phyloP scores from a whole-genome alignment of 2,329 filamentous ascomycete species.

The Blumeriella jaapii region DNA sequence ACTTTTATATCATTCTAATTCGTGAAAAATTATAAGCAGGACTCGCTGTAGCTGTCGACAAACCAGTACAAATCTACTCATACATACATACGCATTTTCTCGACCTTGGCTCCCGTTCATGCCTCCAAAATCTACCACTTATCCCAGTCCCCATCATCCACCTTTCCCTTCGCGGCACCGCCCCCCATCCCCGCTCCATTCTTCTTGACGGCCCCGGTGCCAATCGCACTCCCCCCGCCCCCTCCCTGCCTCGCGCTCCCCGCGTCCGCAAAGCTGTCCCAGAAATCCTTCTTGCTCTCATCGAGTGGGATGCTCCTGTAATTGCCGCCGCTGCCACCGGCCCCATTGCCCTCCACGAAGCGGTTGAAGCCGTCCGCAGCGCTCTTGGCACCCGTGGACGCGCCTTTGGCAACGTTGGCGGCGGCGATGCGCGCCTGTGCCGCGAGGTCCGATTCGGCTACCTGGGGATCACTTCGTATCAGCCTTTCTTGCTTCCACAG shows the following conservation, averaged over 20 bases:
- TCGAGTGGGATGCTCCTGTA: constrained; percentile 35
- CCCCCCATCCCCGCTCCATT: constrained; percentile 11
- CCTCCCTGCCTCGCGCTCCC: constrained; percentile 11
- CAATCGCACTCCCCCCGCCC: constrained; percentile 17
- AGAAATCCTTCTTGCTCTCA: constrained; percentile 70
- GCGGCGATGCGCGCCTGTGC: constrained; percentile 51
- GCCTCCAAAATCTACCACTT: constrained; percentile 28
- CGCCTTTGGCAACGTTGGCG: constrained; percentile 53
- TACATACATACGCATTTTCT: neutral
- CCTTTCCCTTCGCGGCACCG: constrained; percentile 29
- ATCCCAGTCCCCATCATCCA: constrained; percentile 51
- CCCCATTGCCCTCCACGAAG: constrained; percentile 67
- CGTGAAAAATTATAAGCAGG: too few species aligned
- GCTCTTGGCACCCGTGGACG: constrained; percentile 58
- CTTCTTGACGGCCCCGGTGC: constrained; percentile 25
- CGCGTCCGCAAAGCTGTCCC: constrained; percentile 72
- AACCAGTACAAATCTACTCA: too few species aligned
- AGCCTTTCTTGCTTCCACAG: too few species aligned
- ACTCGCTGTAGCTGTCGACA: too few species aligned
- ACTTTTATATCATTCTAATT: too few species aligned
- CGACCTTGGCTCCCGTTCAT: neutral
- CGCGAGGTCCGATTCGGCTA: constrained; percentile 70
- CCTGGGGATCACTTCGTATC: too few species aligned
- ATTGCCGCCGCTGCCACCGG: constrained; percentile 27
- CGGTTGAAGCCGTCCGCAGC: constrained; percentile 72